Percentiles rank a stretch among this genome's conserved stretches.
phyloP scores from a whole-genome alignment of 2,329 filamentous ascomycete species.

The Byssochlamys sp. region DNA sequence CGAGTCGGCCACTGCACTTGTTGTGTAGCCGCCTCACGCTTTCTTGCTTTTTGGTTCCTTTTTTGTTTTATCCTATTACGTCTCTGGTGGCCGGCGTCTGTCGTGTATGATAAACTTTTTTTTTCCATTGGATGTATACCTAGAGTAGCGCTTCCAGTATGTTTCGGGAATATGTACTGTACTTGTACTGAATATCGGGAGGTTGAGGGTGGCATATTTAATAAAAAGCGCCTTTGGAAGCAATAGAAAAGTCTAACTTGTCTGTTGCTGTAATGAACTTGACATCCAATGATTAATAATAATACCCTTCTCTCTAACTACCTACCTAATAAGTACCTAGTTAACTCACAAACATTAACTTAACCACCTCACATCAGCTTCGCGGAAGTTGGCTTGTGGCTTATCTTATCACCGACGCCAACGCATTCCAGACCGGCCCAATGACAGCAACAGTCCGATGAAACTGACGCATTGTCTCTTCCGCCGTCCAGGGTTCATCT shows the following conservation, averaged over 20 bases:
- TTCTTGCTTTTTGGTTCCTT: neutral
- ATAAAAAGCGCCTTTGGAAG: neutral
- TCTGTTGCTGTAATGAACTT: neutral
- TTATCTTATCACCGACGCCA: conserved; percentile 1
- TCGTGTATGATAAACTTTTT: neutral
- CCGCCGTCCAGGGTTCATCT: neutral
- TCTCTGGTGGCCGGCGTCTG: neutral
- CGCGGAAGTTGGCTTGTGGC: neutral
- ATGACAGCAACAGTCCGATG: neutral
- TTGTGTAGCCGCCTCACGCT: conserved; percentile 14
- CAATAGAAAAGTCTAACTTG: neutral
- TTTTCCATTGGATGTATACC: neutral
- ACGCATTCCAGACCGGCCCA: neutral
- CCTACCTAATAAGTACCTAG: too few relatives aligned
- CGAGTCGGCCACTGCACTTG: conserved; percentile 24
- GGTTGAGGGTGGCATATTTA: neutral
- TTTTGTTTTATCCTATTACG: neutral
- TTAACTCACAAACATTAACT: neutral
- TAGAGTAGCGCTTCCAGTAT: neutral
- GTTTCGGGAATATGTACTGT: neutral
- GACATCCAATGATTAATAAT: neutral
- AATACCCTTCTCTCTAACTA: neutral
- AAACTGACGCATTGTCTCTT: neutral
- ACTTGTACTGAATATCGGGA: neutral
- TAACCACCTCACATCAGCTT: neutral